phyloP scores from a whole-genome alignment of 2,329 filamentous ascomycete genomes.

The Didymella lethalis region DNA sequence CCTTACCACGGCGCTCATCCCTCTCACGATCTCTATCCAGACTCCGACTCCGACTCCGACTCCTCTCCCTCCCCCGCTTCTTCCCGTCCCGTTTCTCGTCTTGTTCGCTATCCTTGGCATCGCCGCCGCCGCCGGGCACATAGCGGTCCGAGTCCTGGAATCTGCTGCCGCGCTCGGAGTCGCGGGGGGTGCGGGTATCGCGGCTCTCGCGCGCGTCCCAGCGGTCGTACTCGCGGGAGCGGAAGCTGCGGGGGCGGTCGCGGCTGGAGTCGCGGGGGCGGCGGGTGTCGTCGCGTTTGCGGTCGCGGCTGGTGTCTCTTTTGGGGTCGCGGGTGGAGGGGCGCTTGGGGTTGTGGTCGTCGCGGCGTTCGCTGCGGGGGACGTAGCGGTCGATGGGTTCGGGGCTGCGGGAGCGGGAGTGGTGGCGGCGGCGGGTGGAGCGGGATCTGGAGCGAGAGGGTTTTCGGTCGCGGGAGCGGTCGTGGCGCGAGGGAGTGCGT shows the following conservation, averaged over 20 bases:
- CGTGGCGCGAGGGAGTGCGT: slow-evolving; percentile 32
- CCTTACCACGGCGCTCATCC: slow-evolving; percentile 16
- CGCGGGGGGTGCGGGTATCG: slow-evolving; percentile 5
- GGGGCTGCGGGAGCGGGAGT: slow-evolving; percentile 42
- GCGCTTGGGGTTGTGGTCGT: slow-evolving; percentile 15
- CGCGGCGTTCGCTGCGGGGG: slow-evolving; percentile 32
- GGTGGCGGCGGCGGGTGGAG: slow-evolving; percentile 26
- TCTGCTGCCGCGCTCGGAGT: slow-evolving; percentile 29
- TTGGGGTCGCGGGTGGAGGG: slow-evolving; percentile 37
- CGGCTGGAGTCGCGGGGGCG: slow-evolving; percentile 50
- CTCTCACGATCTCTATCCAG: slow-evolving; percentile 16
- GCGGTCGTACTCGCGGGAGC: slow-evolving; percentile 54
- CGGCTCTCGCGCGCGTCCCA: slow-evolving; percentile 33
- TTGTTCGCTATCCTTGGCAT: slow-evolving; percentile 25
- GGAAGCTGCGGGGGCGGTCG: slow-evolving; percentile 48
- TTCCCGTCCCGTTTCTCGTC: slow-evolving; percentile 34
- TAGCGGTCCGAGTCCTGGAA: slow-evolving; percentile 46
- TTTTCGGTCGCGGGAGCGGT: slow-evolving; percentile 24
- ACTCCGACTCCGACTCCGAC: slow-evolving; percentile 28
- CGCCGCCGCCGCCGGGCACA: slow-evolving; percentile 31
- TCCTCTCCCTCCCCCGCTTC: slow-evolving; percentile 34
- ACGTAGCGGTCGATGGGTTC: slow-evolving; percentile 51
- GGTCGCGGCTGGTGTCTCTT: slow-evolving; percentile 28
- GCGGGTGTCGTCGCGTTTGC: slow-evolving; percentile 35
- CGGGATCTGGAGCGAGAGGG: slow-evolving; percentile 38